A percentile compares a stretch with the other conserved stretches of the same genome.
These are phyloP conservation scores for Aspergillus diversus DNA, from an alignment of 495 filamentous ascomycete genomes.

Conservation along the genomic window DNA sequence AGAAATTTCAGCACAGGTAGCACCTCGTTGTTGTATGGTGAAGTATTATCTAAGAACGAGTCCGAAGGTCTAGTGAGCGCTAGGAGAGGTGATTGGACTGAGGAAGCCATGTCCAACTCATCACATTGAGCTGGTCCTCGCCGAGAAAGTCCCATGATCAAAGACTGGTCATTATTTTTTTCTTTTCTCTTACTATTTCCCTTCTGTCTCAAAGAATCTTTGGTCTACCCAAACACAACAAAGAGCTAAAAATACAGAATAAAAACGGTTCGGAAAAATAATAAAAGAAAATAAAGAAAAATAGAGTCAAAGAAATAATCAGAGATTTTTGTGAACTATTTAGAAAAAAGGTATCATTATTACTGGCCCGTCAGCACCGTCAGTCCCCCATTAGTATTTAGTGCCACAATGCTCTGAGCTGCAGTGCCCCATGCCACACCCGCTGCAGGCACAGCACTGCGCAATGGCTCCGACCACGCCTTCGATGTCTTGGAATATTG, in stretches of 20 bases:
- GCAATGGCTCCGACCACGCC: constrained; percentile 84
- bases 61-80: neutral
- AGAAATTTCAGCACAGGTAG: neutral
- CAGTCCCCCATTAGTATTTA: constrained; percentile 74
- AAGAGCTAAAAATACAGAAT: constrained; percentile 29
- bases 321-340: constrained; percentile 19
- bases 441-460: constrained; percentile 71
- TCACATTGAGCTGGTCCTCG: neutral
- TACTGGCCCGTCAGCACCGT: constrained; percentile 59
- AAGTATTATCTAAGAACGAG: neutral
- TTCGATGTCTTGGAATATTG: constrained; percentile 83
- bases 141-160: constrained; percentile 1
- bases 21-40: too few species aligned
- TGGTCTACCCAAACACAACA: constrained; percentile 15
- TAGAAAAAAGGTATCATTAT: constrained; percentile 42
- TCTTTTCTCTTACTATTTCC: neutral
- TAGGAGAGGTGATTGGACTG: constrained; percentile 2
- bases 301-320: constrained; percentile 31
- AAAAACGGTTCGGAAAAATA: constrained; percentile 10
- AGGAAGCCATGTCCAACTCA: constrained; percentile 1
- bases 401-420: constrained; percentile 72
- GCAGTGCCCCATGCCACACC: constrained; percentile 76
- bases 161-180: neutral
- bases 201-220: constrained; percentile 7
- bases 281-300: constrained; percentile 24